Evolutionary conservation across 148 eudicot species (phyloP).

Genomic region (Camellia sinensis): DNA sequence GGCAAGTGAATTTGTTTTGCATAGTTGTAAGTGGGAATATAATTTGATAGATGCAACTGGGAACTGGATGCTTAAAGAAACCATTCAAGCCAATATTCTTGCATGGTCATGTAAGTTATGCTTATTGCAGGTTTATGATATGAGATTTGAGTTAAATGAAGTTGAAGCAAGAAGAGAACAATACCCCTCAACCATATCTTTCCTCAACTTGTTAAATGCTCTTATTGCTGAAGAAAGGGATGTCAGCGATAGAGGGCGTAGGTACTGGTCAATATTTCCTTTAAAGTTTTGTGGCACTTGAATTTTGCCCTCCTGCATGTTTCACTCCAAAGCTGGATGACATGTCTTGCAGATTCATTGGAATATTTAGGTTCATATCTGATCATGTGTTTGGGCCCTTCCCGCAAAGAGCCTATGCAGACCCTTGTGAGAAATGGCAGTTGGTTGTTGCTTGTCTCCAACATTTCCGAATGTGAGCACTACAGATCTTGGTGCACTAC

Average conservation of each 20-base stretch:
- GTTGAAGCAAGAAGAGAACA: slow-evolving; percentile 95
- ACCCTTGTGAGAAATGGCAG: slow-evolving; percentile 92
- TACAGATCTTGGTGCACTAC: background rate
- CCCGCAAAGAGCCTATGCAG: slow-evolving; percentile 95
- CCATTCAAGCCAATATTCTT: background rate
- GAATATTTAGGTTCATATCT: slow-evolving; percentile 87
- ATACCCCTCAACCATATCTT: slow-evolving; percentile 93
- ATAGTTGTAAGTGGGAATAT: background rate
- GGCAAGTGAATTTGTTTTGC: background rate
- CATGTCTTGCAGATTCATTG: slow-evolving; percentile 70
- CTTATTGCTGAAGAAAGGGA: slow-evolving; percentile 91
- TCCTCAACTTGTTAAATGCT: slow-evolving; percentile 80
- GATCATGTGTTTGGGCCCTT: slow-evolving; percentile 95
- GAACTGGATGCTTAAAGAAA: background rate
- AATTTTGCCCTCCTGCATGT: background rate
- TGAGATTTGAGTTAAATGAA: slow-evolving; percentile 95
- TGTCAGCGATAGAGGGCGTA: slow-evolving; percentile 79
- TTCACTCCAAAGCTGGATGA: slow-evolving; percentile 10
- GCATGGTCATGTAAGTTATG: background rate
- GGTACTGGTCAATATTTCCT: slow-evolving; percentile 38
- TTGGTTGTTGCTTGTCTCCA: slow-evolving; percentile 87
- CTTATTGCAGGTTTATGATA: slow-evolving; percentile 77
- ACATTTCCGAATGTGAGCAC: slow-evolving; percentile 83
- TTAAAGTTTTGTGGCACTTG: background rate
- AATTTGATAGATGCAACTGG: background rate